These are phyloP conservation scores for Ogataea pini DNA, from an alignment of 805 yeast genomes.

Conservation along the genomic window DNA sequence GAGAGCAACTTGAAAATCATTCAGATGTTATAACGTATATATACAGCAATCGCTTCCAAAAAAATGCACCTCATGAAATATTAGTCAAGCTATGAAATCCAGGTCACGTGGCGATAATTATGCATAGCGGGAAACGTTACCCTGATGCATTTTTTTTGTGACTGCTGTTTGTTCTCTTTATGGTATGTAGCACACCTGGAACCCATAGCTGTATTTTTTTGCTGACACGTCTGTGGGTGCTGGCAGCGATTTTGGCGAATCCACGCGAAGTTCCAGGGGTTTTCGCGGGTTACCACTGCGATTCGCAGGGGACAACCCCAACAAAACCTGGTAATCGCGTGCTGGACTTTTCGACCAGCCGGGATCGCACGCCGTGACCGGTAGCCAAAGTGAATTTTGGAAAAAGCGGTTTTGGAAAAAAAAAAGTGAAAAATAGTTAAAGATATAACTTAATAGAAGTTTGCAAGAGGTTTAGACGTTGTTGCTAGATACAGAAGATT, in stretches of 20 bases:
- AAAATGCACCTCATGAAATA: not conserved
- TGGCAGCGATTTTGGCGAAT: not conserved
- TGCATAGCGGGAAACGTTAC: not conserved
- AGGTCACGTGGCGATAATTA: constrained; percentile 1
- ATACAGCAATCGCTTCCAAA: not conserved
- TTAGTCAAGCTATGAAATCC: too few species aligned
- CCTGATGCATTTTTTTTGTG: not conserved
- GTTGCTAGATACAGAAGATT: constrained; percentile 7
- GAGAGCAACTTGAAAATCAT: not conserved
- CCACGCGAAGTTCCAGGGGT: not conserved
- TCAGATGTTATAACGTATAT: not conserved
- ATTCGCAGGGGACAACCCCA: too few species aligned
- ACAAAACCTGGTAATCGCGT: not conserved
- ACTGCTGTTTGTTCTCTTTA: constrained; percentile 1
- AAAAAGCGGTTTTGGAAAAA: constrained; percentile 4
- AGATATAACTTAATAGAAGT: constrained; percentile 4
- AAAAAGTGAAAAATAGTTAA: constrained; percentile 7
- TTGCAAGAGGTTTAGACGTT: constrained; percentile 5
- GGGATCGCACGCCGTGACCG: not conserved
- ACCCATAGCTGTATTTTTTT: not conserved
- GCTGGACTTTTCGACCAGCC: not conserved
- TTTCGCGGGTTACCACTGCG: too few species aligned
- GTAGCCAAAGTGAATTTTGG: not conserved
- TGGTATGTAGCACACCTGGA: constrained; percentile 4
- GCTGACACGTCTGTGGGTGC: constrained; percentile 4